A percentile compares a stretch with the other conserved stretches of the same genome.
phyloP scores from a whole-genome alignment of 495 filamentous ascomycete genomes.

The Trichoderma asperelloides region DNA sequence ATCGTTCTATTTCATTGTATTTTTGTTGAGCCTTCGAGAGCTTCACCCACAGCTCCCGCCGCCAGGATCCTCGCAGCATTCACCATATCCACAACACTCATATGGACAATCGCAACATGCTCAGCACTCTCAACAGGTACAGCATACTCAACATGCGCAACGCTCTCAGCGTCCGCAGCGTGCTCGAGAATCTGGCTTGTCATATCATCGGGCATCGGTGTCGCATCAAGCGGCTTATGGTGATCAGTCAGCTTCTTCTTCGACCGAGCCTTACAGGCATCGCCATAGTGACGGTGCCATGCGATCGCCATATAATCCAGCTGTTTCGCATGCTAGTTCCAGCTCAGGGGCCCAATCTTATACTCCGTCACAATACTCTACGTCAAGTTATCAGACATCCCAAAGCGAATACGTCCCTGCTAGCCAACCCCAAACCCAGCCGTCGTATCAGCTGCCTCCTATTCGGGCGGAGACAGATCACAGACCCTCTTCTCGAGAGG shows the following conservation, averaged over 20 bases:
- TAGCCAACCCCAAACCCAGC: constrained; percentile 24
- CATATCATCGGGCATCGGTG: constrained; percentile 28
- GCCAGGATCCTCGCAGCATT: constrained; percentile 33
- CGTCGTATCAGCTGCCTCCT: constrained; percentile 43
- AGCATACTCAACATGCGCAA: not conserved
- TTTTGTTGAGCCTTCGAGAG: constrained; percentile 26
- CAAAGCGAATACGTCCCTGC: constrained; percentile 33
- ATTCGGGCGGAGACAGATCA: constrained; percentile 35
- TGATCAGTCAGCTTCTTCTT: constrained; percentile 32
- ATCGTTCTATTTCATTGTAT: constrained; percentile 45
- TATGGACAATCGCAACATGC: not conserved
- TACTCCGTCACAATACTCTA: constrained; percentile 31
- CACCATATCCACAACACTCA: constrained; percentile 10
- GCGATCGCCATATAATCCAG: constrained; percentile 25
- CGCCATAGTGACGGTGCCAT: constrained; percentile 27
- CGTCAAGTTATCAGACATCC: constrained; percentile 34
- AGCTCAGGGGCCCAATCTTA: constrained; percentile 25
- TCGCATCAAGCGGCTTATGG: constrained; percentile 30
- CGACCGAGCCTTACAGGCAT: constrained; percentile 32
- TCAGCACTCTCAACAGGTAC: not conserved
- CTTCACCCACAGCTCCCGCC: constrained; percentile 32
- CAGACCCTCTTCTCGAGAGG: constrained; percentile 24
- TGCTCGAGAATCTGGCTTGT: constrained; percentile 27
- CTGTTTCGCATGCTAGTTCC: constrained; percentile 18
- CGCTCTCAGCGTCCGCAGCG: not conserved